phyloP scores from a whole-genome alignment of 1,139 yeast genomes.

The Meyerozyma athensensis region DNA sequence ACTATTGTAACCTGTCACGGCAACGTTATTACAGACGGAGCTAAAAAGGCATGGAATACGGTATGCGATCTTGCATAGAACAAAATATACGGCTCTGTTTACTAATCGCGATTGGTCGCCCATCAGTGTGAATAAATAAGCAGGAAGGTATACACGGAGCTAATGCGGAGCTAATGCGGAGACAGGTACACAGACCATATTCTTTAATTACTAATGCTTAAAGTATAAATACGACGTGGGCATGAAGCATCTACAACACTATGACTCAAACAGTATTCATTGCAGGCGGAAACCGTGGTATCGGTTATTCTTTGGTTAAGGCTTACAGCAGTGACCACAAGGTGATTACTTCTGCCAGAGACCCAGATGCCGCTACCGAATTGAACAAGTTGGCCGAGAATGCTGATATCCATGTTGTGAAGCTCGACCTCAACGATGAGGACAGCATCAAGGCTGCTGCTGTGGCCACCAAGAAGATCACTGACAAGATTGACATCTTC shows the following conservation, averaged over 20 bases:
- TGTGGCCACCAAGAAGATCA: constrained; percentile 1
- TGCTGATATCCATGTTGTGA: constrained; percentile 6
- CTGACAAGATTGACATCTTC: constrained; percentile 5
- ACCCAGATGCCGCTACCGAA: constrained; percentile 8
- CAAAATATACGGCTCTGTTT: background rate
- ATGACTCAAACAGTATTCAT: constrained; percentile 7
- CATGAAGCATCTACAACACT: background rate
- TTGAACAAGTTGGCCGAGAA: constrained; percentile 11
- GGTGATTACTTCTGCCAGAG: constrained; percentile 15
- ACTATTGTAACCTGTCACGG: constrained; percentile 58
- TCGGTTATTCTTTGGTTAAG: constrained; percentile 15
- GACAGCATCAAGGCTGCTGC: constrained; percentile 3
- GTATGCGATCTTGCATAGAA: background rate
- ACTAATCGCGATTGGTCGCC: too few relatives aligned
- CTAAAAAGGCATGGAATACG: constrained; percentile 26
- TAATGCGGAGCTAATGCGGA: too few relatives aligned
- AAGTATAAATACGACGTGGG: too few relatives aligned
- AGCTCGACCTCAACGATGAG: constrained; percentile 6
- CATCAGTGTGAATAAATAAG: too few relatives aligned
- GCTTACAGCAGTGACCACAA: constrained; percentile 10
- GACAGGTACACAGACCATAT: too few relatives aligned
- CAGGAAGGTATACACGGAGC: too few relatives aligned
- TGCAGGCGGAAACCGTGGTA: constrained; percentile 21
- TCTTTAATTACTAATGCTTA: too few relatives aligned
- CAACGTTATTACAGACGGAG: constrained; percentile 42